Base-by-base conservation (phyloP, 2,329 filamentous ascomycete species). In the Hypoxylon rubiginosum region DNA sequence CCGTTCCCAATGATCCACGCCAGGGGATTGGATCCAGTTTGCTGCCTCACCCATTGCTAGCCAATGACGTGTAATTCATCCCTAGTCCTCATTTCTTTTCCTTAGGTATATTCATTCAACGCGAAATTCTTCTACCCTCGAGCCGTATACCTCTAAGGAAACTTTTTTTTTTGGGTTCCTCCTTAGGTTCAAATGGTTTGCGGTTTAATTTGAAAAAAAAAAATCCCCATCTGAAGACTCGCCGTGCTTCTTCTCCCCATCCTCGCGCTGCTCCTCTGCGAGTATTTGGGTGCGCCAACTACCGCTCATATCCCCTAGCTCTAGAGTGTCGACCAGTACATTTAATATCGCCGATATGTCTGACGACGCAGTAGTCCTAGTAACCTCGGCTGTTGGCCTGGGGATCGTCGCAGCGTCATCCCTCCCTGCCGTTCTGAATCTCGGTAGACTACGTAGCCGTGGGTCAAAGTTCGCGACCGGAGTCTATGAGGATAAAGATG, bases 401-500 rank as follows among this genome's bases (percentile, higher is more conserved):
- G 75, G 69, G 3, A 41, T 70, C 24, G 69, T 75, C 50, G 62
- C 67, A 8, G 39, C 71, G 26, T 66, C 75, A 17, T 73, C 76
- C 6, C 15, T 72, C 19, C 75, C 75, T 15, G 69, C 74, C 8
- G 53, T 63, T n/a, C 24, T 72, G 43, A 68, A 66, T 52, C 48
- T 76, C 15, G 46, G 57, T 52, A 73, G 71, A 60, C 53, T 73
- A 32, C 66, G 71, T 51, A 67, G 55, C 24, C 72, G 64, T 45
- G 60, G 68, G n/a, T 51, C 65, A 13, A 74, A 72, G 62, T 80
- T 84, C 43, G 79, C 84, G 10, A 80, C 46, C 45, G 58, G 36
- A 34, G 46, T 83, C 11, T 94, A 94, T 73, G 81, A 89, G 71
- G 92, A 94, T 73, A 79, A 84, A 66, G 92, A 94, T 78, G 92